Evolutionary conservation across 495 filamentous ascomycete genomes (phyloP).

Genomic region (Talaromyces thailandensis): DNA sequence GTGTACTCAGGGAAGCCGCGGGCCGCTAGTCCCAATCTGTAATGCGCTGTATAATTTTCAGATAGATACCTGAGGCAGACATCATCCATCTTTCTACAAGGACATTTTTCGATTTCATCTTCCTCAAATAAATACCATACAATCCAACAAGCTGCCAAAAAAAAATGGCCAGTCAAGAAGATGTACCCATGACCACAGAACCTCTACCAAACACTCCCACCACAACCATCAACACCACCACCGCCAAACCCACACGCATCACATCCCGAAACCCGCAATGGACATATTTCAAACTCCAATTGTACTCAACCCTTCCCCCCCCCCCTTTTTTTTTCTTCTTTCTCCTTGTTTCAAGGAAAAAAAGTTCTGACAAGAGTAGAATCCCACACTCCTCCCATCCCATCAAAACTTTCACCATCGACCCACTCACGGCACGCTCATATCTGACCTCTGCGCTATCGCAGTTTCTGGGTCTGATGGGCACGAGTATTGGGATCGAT

Average conservation of each 20-base stretch:
- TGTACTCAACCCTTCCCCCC: constrained; percentile 17
- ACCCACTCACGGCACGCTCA: constrained; percentile 64
- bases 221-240: constrained; percentile 10
- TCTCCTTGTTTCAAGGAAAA: too few relatives aligned
- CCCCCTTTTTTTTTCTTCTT: too few relatives aligned
- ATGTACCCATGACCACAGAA: not conserved
- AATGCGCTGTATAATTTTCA: not conserved
- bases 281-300: constrained; percentile 40
- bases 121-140: too few relatives aligned
- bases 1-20: not conserved
- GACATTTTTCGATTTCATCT: too few relatives aligned
- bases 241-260: constrained; percentile 28
- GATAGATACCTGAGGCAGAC: not conserved
- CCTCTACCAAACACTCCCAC: not conserved
- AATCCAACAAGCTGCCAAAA: not conserved
- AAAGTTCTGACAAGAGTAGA: constrained; percentile 9
- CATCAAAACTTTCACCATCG: constrained; percentile 36
- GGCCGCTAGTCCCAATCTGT: not conserved
- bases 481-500: constrained; percentile 70
- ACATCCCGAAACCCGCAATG: constrained; percentile 40
- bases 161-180: not conserved
- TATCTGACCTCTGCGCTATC: constrained; percentile 64
- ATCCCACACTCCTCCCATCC: constrained; percentile 16
- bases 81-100: not conserved
- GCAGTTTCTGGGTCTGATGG: constrained; percentile 73